Percentiles rank a stretch among this genome's conserved stretches.
phyloP scores from a whole-genome alignment of 257 asterid genomes.

The Salvia rosmarinus region DNA sequence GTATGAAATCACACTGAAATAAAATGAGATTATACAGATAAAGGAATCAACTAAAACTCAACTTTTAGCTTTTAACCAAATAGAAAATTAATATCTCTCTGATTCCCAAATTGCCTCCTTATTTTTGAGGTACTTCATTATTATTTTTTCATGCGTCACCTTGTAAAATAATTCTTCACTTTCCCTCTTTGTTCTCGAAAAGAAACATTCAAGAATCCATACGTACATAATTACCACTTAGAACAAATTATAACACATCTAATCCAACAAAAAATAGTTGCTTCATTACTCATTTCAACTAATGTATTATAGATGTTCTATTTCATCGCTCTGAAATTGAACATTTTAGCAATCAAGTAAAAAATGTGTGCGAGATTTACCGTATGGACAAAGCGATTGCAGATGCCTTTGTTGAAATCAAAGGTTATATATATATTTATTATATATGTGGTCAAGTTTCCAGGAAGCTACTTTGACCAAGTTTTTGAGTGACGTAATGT shows the following conservation, averaged over 20 bases:
- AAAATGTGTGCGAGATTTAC: conserved; percentile 38
- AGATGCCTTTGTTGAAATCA: conserved; percentile 71
- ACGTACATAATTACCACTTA: neutral
- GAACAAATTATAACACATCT: neutral
- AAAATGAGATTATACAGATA: neutral
- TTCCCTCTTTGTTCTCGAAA: too few species aligned
- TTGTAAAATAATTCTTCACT: too few species aligned
- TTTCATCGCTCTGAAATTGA: neutral
- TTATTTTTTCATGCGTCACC: too few species aligned
- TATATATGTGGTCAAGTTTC: too few species aligned
- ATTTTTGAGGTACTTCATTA: too few species aligned
- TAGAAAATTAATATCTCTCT: too few species aligned
- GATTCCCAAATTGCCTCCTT: too few species aligned
- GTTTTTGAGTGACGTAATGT: too few species aligned
- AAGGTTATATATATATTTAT: too few species aligned
- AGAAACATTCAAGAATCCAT: neutral
- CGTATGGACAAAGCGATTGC: conserved; percentile 84
- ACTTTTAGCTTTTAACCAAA: too few species aligned
- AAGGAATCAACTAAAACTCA: too few species aligned
- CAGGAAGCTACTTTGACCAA: too few species aligned
- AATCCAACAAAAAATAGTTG: neutral
- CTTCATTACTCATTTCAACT: neutral
- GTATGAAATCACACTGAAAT: neutral
- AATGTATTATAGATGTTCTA: neutral
- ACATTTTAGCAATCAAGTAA: neutral